These are phyloP conservation scores for Boletus semigastroideus DNA, from an alignment of 1,284 basidiomycete genomes.

Conservation along the genomic window DNA sequence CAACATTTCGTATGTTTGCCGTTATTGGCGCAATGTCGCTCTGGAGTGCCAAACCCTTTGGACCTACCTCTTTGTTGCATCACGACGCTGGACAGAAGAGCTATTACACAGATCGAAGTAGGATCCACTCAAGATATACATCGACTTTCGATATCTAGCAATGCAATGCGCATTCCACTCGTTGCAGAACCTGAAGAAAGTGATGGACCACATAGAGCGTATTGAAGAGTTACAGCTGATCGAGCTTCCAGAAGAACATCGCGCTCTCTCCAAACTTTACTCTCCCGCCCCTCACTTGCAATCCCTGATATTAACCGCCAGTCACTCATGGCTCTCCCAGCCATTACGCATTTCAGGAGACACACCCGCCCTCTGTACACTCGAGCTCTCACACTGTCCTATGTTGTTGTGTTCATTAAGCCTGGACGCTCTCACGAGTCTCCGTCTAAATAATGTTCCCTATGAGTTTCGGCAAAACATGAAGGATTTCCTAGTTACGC, in stretches of 20 bases:
- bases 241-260: not conserved
- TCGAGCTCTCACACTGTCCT: no score
- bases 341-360: no score
- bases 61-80: constrained; percentile 14
- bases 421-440: not conserved
- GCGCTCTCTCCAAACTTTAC: no score
- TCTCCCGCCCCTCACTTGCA: no score
- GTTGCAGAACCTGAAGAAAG: not conserved
- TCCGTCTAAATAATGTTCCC: constrained; percentile 18
- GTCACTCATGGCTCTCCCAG: no score
- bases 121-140: constrained; percentile 25
- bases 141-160: fast-evolving
- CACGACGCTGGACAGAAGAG: constrained; percentile 27
- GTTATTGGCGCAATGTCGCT: constrained; percentile 6
- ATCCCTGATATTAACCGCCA: no score
- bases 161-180: no score
- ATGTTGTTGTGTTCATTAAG: no score
- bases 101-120: constrained; percentile 35
- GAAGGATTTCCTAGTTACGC: constrained; percentile 22
- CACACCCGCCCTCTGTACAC: no score
- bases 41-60: no score
- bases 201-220: no score
- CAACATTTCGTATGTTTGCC: constrained; percentile 29
- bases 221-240: no score
- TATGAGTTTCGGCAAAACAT: constrained; percentile 7